phyloP scores from a whole-genome alignment of 2,329 filamentous ascomycete genomes.

The Blastomyces emzantsi region DNA sequence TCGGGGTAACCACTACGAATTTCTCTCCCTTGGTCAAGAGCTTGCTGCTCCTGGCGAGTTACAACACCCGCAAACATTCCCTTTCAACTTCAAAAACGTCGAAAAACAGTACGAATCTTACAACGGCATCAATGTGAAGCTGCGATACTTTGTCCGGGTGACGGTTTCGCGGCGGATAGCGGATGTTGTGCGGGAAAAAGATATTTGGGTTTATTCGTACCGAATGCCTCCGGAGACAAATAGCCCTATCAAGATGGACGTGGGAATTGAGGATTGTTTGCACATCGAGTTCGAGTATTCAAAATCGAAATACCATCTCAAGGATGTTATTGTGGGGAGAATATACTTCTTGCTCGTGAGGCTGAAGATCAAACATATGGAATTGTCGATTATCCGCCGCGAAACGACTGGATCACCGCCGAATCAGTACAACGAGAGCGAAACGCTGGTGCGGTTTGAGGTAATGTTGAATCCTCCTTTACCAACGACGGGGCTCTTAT shows the following conservation, averaged over 20 bases:
- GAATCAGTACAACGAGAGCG: conserved; percentile 99
- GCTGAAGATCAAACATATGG: conserved; percentile 99
- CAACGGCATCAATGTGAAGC: conserved; percentile 98
- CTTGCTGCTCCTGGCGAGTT: conserved; percentile 94
- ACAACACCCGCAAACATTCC: conserved; percentile 96
- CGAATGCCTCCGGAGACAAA: conserved; percentile 97
- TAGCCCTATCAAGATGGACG: conserved; percentile 99
- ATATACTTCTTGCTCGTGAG: conserved; percentile 98
- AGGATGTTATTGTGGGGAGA: conserved; percentile 95
- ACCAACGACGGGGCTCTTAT: conserved; percentile 11
- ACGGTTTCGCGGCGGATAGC: conserved; percentile 96
- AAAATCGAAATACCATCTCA: conserved; percentile 98
- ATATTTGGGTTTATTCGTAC: conserved; percentile 99
- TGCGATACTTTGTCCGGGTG: conserved; percentile 96
- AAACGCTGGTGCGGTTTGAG: conserved; percentile 95
- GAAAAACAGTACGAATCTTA: conserved; percentile 99
- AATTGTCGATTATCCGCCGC: conserved; percentile 90
- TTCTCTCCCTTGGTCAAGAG: conserved; percentile 93
- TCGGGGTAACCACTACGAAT: conserved; percentile 98
- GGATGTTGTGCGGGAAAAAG: conserved; percentile 97
- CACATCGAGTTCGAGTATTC: conserved; percentile 99
- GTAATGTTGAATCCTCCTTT: conserved; percentile 38
- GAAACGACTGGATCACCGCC: conserved; percentile 95
- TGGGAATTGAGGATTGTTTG: conserved; percentile 96
- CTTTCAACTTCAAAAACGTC: conserved; percentile 99